phyloP scores from a whole-genome alignment of 2,329 filamentous ascomycete species.

The Aspergillus calidoustus region DNA sequence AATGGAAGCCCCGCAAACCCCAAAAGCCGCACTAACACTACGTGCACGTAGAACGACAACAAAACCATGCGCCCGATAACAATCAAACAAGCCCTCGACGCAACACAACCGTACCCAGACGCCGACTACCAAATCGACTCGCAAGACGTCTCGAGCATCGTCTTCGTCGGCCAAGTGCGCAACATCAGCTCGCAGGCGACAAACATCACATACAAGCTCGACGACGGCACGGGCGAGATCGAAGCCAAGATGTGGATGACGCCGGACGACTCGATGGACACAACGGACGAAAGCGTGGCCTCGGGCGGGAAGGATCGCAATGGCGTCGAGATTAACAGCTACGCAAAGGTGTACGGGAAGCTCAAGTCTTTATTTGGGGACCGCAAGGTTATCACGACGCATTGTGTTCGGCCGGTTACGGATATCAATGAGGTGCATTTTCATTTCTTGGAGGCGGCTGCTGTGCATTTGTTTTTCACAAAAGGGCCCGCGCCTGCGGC shows the following conservation, averaged over 20 bases:
- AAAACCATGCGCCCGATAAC: constrained; percentile 85
- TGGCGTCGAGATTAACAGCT: constrained; percentile 70
- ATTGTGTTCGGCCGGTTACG: constrained; percentile 76
- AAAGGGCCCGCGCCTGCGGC: constrained; percentile 62
- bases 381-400: constrained; percentile 79
- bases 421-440: constrained; percentile 94
- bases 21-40: background rate
- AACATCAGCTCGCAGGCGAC: constrained; percentile 84
- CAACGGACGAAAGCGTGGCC: constrained; percentile 36
- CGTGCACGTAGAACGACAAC: constrained; percentile 59
- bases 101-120: constrained; percentile 73
- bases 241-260: constrained; percentile 66
- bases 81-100: constrained; percentile 90
- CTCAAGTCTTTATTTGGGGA: constrained; percentile 78
- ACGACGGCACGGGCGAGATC: constrained; percentile 90
- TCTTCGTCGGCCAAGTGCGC: constrained; percentile 89
- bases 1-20: too few species aligned
- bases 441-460: constrained; percentile 87
- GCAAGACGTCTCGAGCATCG: constrained; percentile 72
- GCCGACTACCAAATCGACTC: constrained; percentile 85
- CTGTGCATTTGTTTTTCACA: constrained; percentile 83
- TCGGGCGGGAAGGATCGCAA: constrained; percentile 44
- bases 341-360: constrained; percentile 84
- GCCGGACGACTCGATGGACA: constrained; percentile 53
- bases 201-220: constrained; percentile 88